These are phyloP conservation scores for Pseudogymnoascus sp. DNA, from an alignment of 2,329 filamentous ascomycete species.

Conservation along the genomic window DNA sequence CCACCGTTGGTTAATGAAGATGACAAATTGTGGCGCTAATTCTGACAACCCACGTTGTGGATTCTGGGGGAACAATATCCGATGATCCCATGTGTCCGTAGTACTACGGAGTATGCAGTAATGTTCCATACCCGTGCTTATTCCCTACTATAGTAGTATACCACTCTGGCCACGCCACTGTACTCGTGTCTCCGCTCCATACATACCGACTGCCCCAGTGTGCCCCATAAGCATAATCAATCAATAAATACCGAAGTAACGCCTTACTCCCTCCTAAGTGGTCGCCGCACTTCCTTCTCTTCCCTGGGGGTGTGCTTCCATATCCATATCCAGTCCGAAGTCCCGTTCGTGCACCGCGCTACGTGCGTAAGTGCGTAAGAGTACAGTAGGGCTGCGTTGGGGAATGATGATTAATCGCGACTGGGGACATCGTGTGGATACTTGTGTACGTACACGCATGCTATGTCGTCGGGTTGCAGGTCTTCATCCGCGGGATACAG, in stretches of 20 bases:
- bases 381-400: constrained; percentile 6
- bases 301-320: background rate
- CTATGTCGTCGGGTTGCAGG: background rate
- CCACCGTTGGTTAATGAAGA: constrained; percentile 1
- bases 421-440: background rate
- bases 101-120: background rate
- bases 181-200: too few relatives aligned
- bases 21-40: constrained; percentile 10
- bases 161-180: background rate
- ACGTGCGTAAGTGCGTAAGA: background rate
- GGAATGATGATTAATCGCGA: background rate
- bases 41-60: constrained; percentile 7
- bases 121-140: background rate
- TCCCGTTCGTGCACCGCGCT: background rate
- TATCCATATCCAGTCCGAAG: background rate
- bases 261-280: background rate
- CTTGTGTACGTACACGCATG: background rate
- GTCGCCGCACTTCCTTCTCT: background rate
- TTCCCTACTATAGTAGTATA: background rate
- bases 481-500: background rate
- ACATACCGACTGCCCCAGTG: too few relatives aligned
- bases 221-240: background rate
- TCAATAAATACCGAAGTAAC: background rate
- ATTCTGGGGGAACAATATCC: constrained; percentile 6
- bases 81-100: background rate